Evolutionary conservation across 179 eudicot genomes (phyloP).

Genomic region (Silene noctiflora): DNA sequence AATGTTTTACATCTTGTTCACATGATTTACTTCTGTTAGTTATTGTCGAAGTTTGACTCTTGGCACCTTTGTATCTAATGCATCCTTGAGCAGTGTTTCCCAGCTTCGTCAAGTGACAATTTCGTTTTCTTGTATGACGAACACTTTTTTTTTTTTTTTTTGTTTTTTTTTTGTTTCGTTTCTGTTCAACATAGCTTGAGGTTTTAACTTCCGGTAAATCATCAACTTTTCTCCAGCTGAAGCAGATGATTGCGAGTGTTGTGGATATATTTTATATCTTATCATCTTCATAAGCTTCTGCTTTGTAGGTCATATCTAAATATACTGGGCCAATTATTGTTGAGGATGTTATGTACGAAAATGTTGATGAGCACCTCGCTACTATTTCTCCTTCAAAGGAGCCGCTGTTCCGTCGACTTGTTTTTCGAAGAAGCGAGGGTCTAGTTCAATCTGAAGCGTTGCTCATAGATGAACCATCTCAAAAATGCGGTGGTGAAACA

Average conservation of each 20-base stretch:
- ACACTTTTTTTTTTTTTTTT: neutral
- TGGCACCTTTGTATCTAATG: too few relatives aligned
- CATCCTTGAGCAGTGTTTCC: too few relatives aligned
- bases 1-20: too few relatives aligned
- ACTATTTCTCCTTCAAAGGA: constrained; percentile 44
- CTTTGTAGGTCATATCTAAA: constrained; percentile 58
- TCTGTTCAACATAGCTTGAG: neutral
- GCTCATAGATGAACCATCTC: constrained; percentile 39
- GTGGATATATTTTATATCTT: neutral
- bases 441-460: constrained; percentile 96
- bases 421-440: constrained; percentile 66
- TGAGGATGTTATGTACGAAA: constrained; percentile 87
- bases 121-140: neutral
- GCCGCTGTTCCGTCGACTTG: constrained; percentile 72
- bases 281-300: constrained; percentile 16
- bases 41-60: neutral
- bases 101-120: constrained; percentile 2
- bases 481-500: constrained; percentile 23
- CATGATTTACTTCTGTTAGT: neutral
- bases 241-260: neutral
- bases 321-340: constrained; percentile 78
- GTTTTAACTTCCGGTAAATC: neutral
- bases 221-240: neutral
- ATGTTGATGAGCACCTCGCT: constrained; percentile 47
- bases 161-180: too few relatives aligned